Percentiles rank a stretch among this genome's conserved stretches.
These are phyloP conservation scores for Geranomyces variabilis DNA, from an alignment of 192 early-diverging fungal species.

Conservation along the genomic window DNA sequence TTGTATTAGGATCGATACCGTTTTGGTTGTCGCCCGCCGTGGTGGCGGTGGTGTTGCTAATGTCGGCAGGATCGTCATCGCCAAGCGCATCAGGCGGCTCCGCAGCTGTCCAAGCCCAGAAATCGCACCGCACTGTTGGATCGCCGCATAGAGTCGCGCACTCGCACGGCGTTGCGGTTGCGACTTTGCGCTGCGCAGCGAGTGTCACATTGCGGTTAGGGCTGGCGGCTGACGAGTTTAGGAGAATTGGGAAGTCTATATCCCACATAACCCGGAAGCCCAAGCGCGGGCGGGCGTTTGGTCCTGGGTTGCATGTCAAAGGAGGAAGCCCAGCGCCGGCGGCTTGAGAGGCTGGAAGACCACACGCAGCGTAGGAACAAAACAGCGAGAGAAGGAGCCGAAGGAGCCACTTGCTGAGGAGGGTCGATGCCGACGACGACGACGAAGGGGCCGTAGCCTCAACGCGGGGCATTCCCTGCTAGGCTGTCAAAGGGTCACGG, in stretches of 20 bases:
- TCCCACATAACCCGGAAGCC: neutral
- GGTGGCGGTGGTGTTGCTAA: neutral
- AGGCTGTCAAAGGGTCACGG: no score
- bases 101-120: neutral
- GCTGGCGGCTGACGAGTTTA: neutral
- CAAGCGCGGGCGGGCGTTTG: neutral
- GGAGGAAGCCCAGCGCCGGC: neutral
- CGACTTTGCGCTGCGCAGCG: neutral
- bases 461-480: no score
- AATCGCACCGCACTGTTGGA: neutral
- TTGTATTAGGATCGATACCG: neutral
- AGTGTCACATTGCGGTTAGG: no score
- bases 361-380: no score
- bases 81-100: neutral
- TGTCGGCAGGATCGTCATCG: neutral
- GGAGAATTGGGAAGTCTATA: neutral
- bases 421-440: no score
- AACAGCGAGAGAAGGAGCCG: no score
- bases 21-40: neutral
- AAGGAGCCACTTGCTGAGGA: no score
- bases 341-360: no score
- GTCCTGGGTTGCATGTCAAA: neutral
- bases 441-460: no score
- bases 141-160: conserved; percentile 3
- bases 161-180: neutral